Percentiles rank a stretch among this genome's conserved stretches.
Conservation (phyloP, 2,329 filamentous ascomycete species). For the Phialemoniopsis sp. region DNA sequence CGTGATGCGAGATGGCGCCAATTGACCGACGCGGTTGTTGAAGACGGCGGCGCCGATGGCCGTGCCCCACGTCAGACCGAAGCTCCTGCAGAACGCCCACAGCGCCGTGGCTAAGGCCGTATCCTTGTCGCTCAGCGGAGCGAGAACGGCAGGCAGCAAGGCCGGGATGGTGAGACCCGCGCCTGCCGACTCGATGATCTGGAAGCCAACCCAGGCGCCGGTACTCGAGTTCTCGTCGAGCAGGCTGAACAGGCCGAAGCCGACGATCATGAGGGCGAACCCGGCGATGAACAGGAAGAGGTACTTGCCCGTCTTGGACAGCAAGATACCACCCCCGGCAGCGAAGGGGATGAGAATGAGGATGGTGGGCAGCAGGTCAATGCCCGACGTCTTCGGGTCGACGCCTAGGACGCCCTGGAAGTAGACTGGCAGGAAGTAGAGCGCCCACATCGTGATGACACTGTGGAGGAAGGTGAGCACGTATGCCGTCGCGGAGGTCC, state of each 20-base stretch:
- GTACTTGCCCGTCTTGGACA: slow-evolving; percentile 33
- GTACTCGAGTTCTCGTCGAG: slow-evolving; percentile 19
- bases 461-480: slow-evolving; percentile 29
- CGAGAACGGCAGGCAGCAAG: slow-evolving; percentile 32
- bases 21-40: slow-evolving; percentile 27
- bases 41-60: slow-evolving; percentile 34
- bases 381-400: slow-evolving; percentile 22
- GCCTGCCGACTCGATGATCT: slow-evolving; percentile 27
- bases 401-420: slow-evolving; percentile 34
- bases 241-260: slow-evolving; percentile 24
- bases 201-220: slow-evolving; percentile 26
- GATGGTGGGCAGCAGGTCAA: slow-evolving; percentile 20
- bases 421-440: slow-evolving; percentile 39
- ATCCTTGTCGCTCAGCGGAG: slow-evolving; percentile 26
- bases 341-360: slow-evolving; percentile 16
- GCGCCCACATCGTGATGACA: slow-evolving; percentile 28
- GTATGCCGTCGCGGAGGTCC: slow-evolving; percentile 28
- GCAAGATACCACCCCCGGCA: slow-evolving; percentile 15
- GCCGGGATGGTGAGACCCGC: slow-evolving; percentile 32
- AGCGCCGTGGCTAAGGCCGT: slow-evolving; percentile 31
- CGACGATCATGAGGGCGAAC: slow-evolving; percentile 23
- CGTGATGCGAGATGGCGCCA: too few relatives aligned
- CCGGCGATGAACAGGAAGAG: slow-evolving; percentile 33
- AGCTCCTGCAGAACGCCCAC: slow-evolving; percentile 33
- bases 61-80: slow-evolving; percentile 35